Evolutionary conservation across 164 flowering plant genomes (phyloP).

Genomic region (Platanus orientalis): DNA sequence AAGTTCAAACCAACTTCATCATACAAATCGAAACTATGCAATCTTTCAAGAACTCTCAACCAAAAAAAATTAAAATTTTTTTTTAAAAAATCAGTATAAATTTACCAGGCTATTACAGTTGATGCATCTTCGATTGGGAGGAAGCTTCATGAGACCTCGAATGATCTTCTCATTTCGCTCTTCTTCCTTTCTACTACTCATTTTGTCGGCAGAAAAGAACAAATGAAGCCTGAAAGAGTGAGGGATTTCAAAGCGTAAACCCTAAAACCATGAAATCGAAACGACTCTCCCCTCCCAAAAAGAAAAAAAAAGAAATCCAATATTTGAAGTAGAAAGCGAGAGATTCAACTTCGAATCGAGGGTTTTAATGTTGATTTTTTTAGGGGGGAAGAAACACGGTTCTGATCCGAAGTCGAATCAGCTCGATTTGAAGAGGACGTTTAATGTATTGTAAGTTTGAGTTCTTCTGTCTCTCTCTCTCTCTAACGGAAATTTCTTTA

Average conservation of each 20-base stretch:
- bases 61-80: not conserved
- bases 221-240: not conserved
- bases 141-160: conserved; percentile 96
- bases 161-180: conserved; percentile 95
- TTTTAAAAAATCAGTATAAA: not conserved
- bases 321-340: too few relatives aligned
- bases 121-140: conserved; percentile 94
- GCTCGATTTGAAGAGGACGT: too few relatives aligned
- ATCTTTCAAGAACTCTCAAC: not conserved
- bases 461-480: too few relatives aligned
- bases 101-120: conserved; percentile 84
- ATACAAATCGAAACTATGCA: not conserved
- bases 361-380: too few relatives aligned
- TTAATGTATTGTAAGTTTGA: too few relatives aligned
- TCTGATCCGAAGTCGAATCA: too few relatives aligned
- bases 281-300: too few relatives aligned
- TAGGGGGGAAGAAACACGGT: too few relatives aligned
- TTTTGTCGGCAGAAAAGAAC: conserved; percentile 23
- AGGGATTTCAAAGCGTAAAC: not conserved
- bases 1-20: conserved; percentile 1
- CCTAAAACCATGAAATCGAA: too few relatives aligned
- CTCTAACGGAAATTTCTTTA: too few relatives aligned
- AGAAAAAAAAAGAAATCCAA: too few relatives aligned
- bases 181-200: conserved; percentile 81
- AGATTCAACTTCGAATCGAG: too few relatives aligned